These are phyloP conservation scores for Lycium ferocissimum DNA, from an alignment of 257 asterid genomes.

Conservation along the genomic window DNA sequence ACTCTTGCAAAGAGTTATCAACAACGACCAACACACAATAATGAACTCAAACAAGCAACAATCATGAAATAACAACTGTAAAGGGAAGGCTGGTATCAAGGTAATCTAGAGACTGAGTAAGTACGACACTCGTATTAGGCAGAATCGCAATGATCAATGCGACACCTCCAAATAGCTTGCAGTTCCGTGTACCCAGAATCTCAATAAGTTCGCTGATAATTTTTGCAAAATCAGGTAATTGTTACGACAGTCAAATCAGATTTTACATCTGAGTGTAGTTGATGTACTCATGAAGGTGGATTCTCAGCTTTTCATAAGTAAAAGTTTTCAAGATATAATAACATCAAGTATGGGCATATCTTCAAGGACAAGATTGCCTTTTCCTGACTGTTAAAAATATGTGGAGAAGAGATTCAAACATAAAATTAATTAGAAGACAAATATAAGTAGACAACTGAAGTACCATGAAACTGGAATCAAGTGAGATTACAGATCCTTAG, in stretches of 20 bases:
- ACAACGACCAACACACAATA: conserved; percentile 36
- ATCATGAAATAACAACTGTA: conserved; percentile 38
- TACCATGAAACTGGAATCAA: background rate
- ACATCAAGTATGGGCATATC: background rate
- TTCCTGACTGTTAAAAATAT: background rate
- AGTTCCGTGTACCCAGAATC: background rate
- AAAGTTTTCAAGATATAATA: background rate
- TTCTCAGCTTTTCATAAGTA: background rate
- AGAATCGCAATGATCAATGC: background rate
- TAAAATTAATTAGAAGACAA: background rate
- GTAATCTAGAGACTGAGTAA: background rate
- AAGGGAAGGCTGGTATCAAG: conserved; percentile 16
- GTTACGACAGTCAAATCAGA: background rate
- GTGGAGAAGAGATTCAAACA: background rate
- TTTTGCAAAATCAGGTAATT: background rate
- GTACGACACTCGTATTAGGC: background rate
- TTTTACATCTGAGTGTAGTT: background rate
- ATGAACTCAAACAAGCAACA: conserved; percentile 39
- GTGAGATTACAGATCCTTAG: background rate
- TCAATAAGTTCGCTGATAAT: background rate
- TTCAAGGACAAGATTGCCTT: background rate
- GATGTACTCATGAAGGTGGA: background rate
- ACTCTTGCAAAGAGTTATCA: conserved; percentile 30
- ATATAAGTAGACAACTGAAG: background rate
- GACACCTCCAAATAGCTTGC: background rate